phyloP scores from a whole-genome alignment of 495 filamentous ascomycete genomes.

The Daldinia childiae region DNA sequence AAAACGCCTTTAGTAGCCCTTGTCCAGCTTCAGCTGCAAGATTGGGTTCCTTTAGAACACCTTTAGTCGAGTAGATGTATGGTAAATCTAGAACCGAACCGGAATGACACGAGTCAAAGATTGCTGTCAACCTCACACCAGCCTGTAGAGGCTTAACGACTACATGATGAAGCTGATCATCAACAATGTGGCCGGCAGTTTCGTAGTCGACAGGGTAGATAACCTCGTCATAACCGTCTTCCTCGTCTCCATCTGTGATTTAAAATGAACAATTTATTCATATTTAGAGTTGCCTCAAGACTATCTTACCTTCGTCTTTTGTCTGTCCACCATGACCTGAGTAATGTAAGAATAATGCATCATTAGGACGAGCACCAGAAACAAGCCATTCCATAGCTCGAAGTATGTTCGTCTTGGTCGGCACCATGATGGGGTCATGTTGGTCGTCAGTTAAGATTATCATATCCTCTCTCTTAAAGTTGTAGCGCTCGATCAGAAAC shows the following conservation, averaged over 20 bases:
- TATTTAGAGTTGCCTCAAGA: background rate
- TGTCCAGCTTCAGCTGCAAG: slow-evolving; percentile 95
- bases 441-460: slow-evolving; percentile 62
- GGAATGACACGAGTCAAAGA: slow-evolving; percentile 98
- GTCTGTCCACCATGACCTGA: slow-evolving; percentile 70
- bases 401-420: slow-evolving; percentile 62
- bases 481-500: slow-evolving; percentile 82
- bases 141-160: slow-evolving; percentile 84
- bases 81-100: slow-evolving; percentile 95
- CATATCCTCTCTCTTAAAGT: slow-evolving; percentile 64
- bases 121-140: slow-evolving; percentile 91
- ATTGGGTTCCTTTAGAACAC: slow-evolving; percentile 97
- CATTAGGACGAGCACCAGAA: slow-evolving; percentile 55
- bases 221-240: slow-evolving; percentile 94
- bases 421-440: slow-evolving; percentile 52
- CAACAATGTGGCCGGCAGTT: slow-evolving; percentile 88
- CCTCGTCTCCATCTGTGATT: slow-evolving; percentile 72
- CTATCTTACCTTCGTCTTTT: slow-evolving; percentile 43
- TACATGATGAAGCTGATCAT: slow-evolving; percentile 93
- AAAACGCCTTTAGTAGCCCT: slow-evolving; percentile 84
- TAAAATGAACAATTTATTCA: background rate
- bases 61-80: slow-evolving; percentile 94
- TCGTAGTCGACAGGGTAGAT: slow-evolving; percentile 97
- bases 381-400: slow-evolving; percentile 61
- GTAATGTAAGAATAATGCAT: slow-evolving; percentile 62